Conservation (phyloP, 805 yeast genomes). For the Gaillardinia entomophila region DNA sequence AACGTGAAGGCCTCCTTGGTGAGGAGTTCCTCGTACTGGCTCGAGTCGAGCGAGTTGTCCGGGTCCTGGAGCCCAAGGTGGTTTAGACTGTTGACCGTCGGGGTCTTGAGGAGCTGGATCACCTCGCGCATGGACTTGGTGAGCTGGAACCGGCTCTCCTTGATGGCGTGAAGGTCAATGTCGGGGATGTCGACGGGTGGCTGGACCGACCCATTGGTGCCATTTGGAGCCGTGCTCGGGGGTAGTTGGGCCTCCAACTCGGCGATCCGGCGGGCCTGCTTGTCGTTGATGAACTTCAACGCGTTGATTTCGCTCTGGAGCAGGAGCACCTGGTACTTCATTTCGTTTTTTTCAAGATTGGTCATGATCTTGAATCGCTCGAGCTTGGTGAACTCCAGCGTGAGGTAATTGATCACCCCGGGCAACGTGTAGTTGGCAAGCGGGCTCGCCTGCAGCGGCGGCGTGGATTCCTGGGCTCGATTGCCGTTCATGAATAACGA, state of each 20-base stretch:
- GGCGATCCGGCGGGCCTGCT: slow-evolving; percentile 32
- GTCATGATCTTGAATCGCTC: slow-evolving; percentile 40
- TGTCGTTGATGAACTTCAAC: slow-evolving; percentile 35
- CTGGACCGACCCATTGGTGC: background rate
- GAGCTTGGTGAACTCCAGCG: slow-evolving; percentile 49
- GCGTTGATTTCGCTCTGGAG: slow-evolving; percentile 49
- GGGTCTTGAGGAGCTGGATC: slow-evolving; percentile 25
- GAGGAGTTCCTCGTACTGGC: slow-evolving; percentile 13
- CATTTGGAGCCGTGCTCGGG: background rate
- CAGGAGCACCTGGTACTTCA: slow-evolving; percentile 47
- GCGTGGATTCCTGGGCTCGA: too few relatives aligned
- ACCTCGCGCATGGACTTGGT: slow-evolving; percentile 32
- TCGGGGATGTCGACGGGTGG: slow-evolving; percentile 19
- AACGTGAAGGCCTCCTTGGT: slow-evolving; percentile 4
- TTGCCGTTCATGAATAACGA: too few relatives aligned
- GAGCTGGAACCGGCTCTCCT: slow-evolving; percentile 26
- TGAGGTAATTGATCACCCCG: slow-evolving; percentile 54
- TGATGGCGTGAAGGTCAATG: slow-evolving; percentile 26
- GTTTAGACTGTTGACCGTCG: slow-evolving; percentile 13
- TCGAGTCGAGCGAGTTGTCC: slow-evolving; percentile 4
- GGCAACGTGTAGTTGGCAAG: slow-evolving; percentile 45
- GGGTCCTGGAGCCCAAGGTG: slow-evolving; percentile 17
- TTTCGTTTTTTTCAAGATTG: slow-evolving; percentile 47
- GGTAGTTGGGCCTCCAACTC: slow-evolving; percentile 25
- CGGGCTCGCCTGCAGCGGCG: too few relatives aligned